A percentile compares a stretch with the other conserved stretches of the same genome.
Conservation (phyloP, 1,139 yeast genomes). For the Wickerhamomyces sp. region DNA sequence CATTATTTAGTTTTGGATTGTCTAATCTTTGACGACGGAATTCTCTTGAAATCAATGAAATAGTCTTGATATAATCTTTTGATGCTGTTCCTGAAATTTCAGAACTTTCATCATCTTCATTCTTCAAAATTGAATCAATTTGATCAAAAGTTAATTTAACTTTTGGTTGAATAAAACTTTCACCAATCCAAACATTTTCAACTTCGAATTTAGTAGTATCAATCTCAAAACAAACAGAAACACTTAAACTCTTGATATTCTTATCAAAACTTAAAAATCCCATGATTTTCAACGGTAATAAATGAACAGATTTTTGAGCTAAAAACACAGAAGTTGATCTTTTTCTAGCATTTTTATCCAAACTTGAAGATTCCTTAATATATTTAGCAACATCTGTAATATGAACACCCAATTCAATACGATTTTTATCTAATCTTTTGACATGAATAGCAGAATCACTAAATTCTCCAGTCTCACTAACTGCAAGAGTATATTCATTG, state of each 20-base stretch:
- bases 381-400: constrained; percentile 73
- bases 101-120: constrained; percentile 14
- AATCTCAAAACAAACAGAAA: constrained; percentile 80
- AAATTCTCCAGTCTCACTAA: constrained; percentile 50
- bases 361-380: constrained; percentile 62
- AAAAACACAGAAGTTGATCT: constrained; percentile 86
- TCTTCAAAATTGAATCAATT: constrained; percentile 43
- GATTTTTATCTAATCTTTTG: constrained; percentile 50
- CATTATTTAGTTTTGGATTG: constrained; percentile 41
- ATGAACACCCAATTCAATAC: constrained; percentile 68
- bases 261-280: constrained; percentile 58
- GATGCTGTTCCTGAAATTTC: constrained; percentile 48
- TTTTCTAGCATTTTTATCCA: constrained; percentile 88
- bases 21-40: constrained; percentile 69
- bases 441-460: constrained; percentile 82
- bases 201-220: constrained; percentile 72
- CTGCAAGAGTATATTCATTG: constrained; percentile 61
- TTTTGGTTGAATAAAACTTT: constrained; percentile 62
- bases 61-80: constrained; percentile 60
- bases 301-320: constrained; percentile 69
- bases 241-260: constrained; percentile 56
- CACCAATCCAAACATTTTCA: constrained; percentile 74
- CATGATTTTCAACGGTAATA: constrained; percentile 66
- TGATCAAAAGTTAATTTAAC: constrained; percentile 42
- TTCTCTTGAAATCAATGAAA: constrained; percentile 61